Evolutionary conservation across 176 grass and related monocot genomes (phyloP).

Genomic region (Carex parvula): DNA sequence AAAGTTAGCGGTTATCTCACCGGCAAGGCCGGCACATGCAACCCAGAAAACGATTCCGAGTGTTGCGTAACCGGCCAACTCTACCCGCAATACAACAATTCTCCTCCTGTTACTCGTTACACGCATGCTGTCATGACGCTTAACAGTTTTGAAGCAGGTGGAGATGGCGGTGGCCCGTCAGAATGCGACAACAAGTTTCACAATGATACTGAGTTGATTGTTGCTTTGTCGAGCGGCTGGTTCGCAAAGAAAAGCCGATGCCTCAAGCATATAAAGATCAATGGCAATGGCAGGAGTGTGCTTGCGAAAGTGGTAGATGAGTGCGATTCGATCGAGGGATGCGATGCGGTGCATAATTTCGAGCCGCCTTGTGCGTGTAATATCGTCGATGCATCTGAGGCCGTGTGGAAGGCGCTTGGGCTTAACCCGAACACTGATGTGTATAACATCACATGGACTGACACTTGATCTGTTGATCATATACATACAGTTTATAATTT

Average conservation of each 20-base stretch:
- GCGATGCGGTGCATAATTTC: conserved; percentile 42
- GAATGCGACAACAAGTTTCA: conserved; percentile 45
- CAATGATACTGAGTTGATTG: conserved; percentile 33
- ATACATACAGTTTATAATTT: neutral
- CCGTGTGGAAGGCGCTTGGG: conserved; percentile 57
- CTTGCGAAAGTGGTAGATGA: conserved; percentile 61
- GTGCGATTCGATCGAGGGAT: conserved; percentile 50
- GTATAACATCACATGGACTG: conserved; percentile 54
- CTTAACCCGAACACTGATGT: conserved; percentile 29
- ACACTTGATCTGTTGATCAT: conserved; percentile 24
- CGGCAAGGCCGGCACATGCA: conserved; percentile 42
- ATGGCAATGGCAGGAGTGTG: conserved; percentile 35
- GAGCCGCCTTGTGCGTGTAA: conserved; percentile 54
- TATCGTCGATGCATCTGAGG: conserved; percentile 49
- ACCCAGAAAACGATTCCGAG: conserved; percentile 25
- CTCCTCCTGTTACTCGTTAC: conserved; percentile 33
- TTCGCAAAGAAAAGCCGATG: conserved; percentile 43
- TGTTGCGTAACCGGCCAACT: conserved; percentile 34
- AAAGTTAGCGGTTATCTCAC: conserved; percentile 36
- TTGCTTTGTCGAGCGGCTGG: conserved; percentile 57
- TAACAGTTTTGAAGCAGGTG: conserved; percentile 46
- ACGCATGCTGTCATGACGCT: conserved; percentile 47
- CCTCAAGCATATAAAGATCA: conserved; percentile 31
- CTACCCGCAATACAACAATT: conserved; percentile 55
- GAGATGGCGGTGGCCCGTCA: conserved; percentile 37